Evolutionary conservation across 768 basidiomycete species (phyloP).

Genomic region (Pisolithus microcarpus): DNA sequence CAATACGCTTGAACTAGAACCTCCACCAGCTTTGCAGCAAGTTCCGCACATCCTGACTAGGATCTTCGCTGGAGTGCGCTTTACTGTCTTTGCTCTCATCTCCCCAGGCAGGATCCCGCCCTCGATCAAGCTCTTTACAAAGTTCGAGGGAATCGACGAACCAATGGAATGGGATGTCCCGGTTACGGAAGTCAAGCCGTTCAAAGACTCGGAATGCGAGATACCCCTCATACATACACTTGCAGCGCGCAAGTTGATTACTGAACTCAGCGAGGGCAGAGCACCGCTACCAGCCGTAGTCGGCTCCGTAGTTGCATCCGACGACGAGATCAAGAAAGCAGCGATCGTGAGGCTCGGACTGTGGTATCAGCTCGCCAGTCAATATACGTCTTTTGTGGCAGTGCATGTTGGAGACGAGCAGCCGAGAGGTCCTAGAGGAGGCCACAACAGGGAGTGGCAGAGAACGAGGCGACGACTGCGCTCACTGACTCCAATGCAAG

Average conservation of each 20-base stretch:
- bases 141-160: conserved; percentile 19
- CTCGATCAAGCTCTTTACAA: conserved; percentile 21
- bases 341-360: conserved; percentile 45
- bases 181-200: conserved; percentile 22
- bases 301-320: conserved; percentile 19
- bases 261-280: conserved; percentile 36
- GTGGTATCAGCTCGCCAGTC: conserved; percentile 45
- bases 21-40: conserved; percentile 29
- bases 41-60: conserved; percentile 24
- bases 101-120: conserved; percentile 17
- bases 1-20: conserved; percentile 22
- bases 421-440: conserved; percentile 2
- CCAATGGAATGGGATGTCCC: conserved; percentile 11
- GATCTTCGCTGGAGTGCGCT: conserved; percentile 29
- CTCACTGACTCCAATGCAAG: background rate
- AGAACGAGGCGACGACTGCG: conserved; percentile 11
- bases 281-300: conserved; percentile 21
- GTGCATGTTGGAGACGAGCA: conserved; percentile 31
- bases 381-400: conserved; percentile 51
- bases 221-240: conserved; percentile 44
- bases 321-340: conserved; percentile 34
- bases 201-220: conserved; percentile 11
- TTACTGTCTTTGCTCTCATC: conserved; percentile 29
- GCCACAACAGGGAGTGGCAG: conserved; percentile 7
- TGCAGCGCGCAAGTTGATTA: conserved; percentile 48